Evolutionary conservation across 345 rosid species (phyloP), one percentile per base, ranked within the genome.

Genomic region (Linum trigynum): DNA sequence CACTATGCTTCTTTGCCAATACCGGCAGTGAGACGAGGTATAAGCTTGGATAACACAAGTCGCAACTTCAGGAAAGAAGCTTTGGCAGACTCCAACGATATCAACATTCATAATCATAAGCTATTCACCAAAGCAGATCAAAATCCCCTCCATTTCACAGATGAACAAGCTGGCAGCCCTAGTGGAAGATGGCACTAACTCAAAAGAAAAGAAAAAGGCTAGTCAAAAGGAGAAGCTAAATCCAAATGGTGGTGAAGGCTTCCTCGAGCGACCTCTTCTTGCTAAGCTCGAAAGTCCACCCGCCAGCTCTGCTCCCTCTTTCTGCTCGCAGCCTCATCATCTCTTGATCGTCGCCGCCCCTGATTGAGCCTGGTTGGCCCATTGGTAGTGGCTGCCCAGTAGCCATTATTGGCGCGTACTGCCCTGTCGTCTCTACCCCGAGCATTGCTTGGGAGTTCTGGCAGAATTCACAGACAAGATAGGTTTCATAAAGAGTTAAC

Each of bases 191-290:
- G 9, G 1, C 53, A 48, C 7, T 48, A 7, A 7, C 14, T 48
- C 5, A 55, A 7, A 2, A 55, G 58, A 11, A 12, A 23, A 3
- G 58, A 55, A 1, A 14, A 55, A 9, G 3, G 10, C 1, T 11
- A 45, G 12, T 38, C 14, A 59, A 45, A 11, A 12, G 61, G 15
- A 1, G 15, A 66, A 56, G 56, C 83, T 77, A 94, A 69, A 91
- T 66, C 95, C 96, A 95, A 73, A 95, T 76, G 84, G 89, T 81
- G 1, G 86, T 80, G 75, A 91, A 89, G 64, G 96, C 99, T 80
- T 95, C 99, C 80, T 91, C 97, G 11, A 91, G 71, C 57, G 95
- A 88, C 68, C 96, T 85, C 78, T 72, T 95, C 85, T 76, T 91
- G 82, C 87, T 84, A 51, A 95, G 72, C 76, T 95, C 97, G 11